Evolutionary conservation across 208 protist genomes (phyloP).

Genomic region (Leishmania arabica): DNA sequence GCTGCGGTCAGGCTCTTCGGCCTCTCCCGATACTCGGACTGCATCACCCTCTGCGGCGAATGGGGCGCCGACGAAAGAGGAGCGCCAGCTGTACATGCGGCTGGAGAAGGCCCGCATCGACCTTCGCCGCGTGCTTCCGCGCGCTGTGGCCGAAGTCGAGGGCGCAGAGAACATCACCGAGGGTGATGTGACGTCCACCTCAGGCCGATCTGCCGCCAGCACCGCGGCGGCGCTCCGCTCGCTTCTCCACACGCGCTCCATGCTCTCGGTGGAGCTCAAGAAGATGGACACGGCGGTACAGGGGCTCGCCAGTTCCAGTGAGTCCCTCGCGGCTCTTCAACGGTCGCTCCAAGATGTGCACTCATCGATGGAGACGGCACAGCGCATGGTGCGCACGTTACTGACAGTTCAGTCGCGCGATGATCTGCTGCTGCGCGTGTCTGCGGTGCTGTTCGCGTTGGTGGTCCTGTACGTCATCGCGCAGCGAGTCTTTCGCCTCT

Average conservation of each 20-base stretch:
- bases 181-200: constrained; percentile 6
- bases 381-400: constrained; percentile 53
- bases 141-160: constrained; percentile 47
- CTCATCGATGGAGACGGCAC: constrained; percentile 63
- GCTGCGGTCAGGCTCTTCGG: neutral
- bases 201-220: constrained; percentile 25
- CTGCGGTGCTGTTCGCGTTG: constrained; percentile 51
- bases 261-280: constrained; percentile 70
- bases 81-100: constrained; percentile 11
- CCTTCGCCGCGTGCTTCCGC: constrained; percentile 51
- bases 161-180: constrained; percentile 14
- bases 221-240: constrained; percentile 67
- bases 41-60: neutral
- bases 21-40: neutral
- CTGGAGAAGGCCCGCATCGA: constrained; percentile 43
- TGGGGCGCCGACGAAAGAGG: constrained; percentile 4
- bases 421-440: constrained; percentile 64
- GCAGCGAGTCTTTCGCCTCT: constrained; percentile 76
- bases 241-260: constrained; percentile 69
- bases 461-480: constrained; percentile 65
- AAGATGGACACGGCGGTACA: constrained; percentile 78
- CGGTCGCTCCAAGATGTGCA: constrained; percentile 66
- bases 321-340: constrained; percentile 52
- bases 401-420: constrained; percentile 69
- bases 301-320: constrained; percentile 46